Base-by-base conservation (phyloP, 73 alveolate species). In the Effrenium voratum region DNA sequence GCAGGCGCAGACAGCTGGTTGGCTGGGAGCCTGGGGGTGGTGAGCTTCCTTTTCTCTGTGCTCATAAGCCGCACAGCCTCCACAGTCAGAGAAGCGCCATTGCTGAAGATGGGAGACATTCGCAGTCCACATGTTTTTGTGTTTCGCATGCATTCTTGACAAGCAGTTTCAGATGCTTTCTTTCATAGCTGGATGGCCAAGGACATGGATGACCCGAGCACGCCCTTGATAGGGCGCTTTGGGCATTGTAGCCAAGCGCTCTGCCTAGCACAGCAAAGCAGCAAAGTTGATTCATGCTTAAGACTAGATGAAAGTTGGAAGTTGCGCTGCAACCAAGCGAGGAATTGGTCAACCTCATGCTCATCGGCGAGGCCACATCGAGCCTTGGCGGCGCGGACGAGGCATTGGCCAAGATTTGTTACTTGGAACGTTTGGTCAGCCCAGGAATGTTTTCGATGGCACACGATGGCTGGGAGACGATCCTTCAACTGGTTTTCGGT, bases 381-480 rank as follows among this genome's bases (percentile, higher is more conserved):
- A 10, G 43, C 49, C 94, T 43, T 60, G 82, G 22, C 45, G 6
- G n/a, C 24, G 41, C 34, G n/a, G 12, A 13, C 38, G 26, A 28
- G 41, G 24, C 22, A 19, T 12, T 3, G 43, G 57, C 24, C 49
- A 28, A 10, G 34, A 36, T 70, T 13, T 70, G 44, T n/a, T 46
- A 70, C 26, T 19, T 52, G 63, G 63, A 52, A 52, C 26, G 19
- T 32, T 32, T 28, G 85, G 68, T 12, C 43, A 24, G 44, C 44
- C 26, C 32, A 87, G 95, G 95, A 99, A 99, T 50, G 99, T 98
- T 16, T 99, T 99, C 90, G 99, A 99, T 79, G 99, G 99, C 16
- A 94, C 79, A n/a, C 98, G 98, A 50, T 99, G 98, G 87, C 91
- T 99, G 93, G 99, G 99, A 22, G 99, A 99, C 75, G 99, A 99